Conservation (phyloP, 1,284 basidiomycete genomes). For the Xerocomus nothofagi region DNA sequence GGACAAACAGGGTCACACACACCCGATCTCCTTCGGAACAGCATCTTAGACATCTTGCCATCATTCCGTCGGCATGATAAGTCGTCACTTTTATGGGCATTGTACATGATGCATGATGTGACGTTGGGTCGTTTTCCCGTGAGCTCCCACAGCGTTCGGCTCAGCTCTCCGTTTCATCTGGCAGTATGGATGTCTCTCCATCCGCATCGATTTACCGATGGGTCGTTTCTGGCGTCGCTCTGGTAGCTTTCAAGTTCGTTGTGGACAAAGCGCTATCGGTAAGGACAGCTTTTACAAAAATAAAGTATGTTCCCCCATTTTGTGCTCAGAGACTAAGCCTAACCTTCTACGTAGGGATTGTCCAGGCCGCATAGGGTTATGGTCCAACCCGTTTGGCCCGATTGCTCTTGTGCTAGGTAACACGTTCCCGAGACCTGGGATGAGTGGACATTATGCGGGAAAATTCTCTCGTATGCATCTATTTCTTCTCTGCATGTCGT, state of each 20-base stretch:
- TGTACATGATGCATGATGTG: no score
- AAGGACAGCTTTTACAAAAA: constrained; percentile 19
- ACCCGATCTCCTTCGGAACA: no score
- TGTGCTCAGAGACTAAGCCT: not conserved
- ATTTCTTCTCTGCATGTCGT: not conserved
- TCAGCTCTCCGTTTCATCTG: not conserved
- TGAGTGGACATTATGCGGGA: constrained; percentile 34
- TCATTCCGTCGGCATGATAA: not conserved
- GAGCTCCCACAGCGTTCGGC: no score
- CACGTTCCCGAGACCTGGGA: constrained; percentile 36
- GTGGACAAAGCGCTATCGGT: constrained; percentile 16
- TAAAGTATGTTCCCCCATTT: constrained; percentile 24
- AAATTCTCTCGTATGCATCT: constrained; percentile 36
- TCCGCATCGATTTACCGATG: constrained; percentile 11
- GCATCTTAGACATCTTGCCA: no score
- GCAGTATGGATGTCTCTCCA: constrained; percentile 11
- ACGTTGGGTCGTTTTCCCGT: not conserved
- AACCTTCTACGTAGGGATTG: constrained; percentile 13
- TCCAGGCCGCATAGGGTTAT: constrained; percentile 25
- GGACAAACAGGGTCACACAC: no score
- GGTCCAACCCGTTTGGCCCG: constrained; percentile 37
- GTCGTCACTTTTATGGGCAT: not conserved
- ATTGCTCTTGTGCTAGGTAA: constrained; percentile 26
- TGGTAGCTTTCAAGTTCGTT: constrained; percentile 12
- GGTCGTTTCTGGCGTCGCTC: constrained; percentile 5